Evolutionary conservation across 2,329 filamentous ascomycete species (phyloP).

Genomic region (Fusarium sp.): DNA sequence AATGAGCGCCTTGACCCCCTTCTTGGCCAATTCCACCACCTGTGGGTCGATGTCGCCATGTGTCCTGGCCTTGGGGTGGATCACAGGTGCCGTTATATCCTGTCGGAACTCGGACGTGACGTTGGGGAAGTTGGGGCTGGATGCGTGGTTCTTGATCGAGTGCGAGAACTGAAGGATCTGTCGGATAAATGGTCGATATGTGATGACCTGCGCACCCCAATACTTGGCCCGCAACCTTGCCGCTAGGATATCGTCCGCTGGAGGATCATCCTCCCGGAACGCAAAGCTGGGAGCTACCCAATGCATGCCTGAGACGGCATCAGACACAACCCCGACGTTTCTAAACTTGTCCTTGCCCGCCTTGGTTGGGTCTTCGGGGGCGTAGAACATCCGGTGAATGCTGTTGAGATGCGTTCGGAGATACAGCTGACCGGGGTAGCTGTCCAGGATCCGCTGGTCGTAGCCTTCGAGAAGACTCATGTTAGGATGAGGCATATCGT

Average conservation of each 20-base stretch:
- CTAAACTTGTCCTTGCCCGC: slow-evolving; percentile 51
- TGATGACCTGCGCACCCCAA: slow-evolving; percentile 90
- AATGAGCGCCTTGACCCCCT: slow-evolving; percentile 77
- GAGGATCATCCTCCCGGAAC: slow-evolving; percentile 72
- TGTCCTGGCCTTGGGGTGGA: slow-evolving; percentile 50
- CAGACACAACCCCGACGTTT: slow-evolving; percentile 57
- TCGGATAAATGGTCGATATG: slow-evolving; percentile 77
- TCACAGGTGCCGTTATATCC: slow-evolving; percentile 49
- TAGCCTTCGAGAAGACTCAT: slow-evolving; percentile 55
- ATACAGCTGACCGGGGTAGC: slow-evolving; percentile 69
- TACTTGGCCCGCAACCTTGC: slow-evolving; percentile 92
- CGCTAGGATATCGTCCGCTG: slow-evolving; percentile 76
- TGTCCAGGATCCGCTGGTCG: slow-evolving; percentile 59
- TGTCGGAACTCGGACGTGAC: slow-evolving; percentile 49
- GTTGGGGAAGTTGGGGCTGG: slow-evolving; percentile 46
- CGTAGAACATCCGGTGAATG: slow-evolving; percentile 65
- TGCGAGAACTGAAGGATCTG: slow-evolving; percentile 62
- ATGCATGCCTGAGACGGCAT: slow-evolving; percentile 52
- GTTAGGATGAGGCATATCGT: slow-evolving; percentile 72
- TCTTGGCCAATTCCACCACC: slow-evolving; percentile 62
- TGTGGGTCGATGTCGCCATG: slow-evolving; percentile 54
- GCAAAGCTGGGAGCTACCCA: slow-evolving; percentile 60
- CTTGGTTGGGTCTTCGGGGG: slow-evolving; percentile 51
- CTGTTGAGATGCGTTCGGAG: slow-evolving; percentile 70
- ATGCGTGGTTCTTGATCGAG: slow-evolving; percentile 48